Percentiles rank a stretch among this genome's conserved stretches.
These are phyloP conservation scores for Malus hybrid DNA, from an alignment of 331 rosid genomes.

Conservation along the genomic window DNA sequence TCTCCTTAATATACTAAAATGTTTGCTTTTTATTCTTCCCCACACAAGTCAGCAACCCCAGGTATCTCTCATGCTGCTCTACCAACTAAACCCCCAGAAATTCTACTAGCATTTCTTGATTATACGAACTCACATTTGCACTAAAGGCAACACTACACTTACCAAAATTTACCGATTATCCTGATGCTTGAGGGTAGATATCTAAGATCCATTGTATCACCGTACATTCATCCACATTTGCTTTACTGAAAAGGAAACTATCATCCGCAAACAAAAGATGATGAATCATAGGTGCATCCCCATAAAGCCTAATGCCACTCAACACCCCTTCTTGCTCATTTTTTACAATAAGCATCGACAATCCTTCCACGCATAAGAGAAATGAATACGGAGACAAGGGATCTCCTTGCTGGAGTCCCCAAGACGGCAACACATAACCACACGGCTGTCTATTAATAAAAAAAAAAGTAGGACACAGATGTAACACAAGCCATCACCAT, in stretches of 20 bases:
- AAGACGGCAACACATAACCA: fast-evolving
- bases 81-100: background rate
- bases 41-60: background rate
- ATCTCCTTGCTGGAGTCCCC: background rate
- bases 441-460: background rate
- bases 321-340: background rate
- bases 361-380: too few species aligned
- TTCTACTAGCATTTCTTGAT: background rate
- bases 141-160: background rate
- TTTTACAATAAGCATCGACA: too few species aligned
- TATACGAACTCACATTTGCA: background rate
- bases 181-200: background rate
- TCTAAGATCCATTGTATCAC: background rate
- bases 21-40: background rate
- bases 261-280: too few species aligned
- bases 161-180: background rate
- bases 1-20: too few species aligned
- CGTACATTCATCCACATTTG: background rate
- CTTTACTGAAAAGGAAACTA: background rate
- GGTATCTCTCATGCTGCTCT: background rate
- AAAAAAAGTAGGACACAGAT: background rate
- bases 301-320: background rate
- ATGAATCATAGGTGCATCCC: background rate
- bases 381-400: background rate
- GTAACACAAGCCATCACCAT: background rate